Evolutionary conservation across 2,329 filamentous ascomycete species (phyloP).

Genomic region (Colletotrichum sp.): DNA sequence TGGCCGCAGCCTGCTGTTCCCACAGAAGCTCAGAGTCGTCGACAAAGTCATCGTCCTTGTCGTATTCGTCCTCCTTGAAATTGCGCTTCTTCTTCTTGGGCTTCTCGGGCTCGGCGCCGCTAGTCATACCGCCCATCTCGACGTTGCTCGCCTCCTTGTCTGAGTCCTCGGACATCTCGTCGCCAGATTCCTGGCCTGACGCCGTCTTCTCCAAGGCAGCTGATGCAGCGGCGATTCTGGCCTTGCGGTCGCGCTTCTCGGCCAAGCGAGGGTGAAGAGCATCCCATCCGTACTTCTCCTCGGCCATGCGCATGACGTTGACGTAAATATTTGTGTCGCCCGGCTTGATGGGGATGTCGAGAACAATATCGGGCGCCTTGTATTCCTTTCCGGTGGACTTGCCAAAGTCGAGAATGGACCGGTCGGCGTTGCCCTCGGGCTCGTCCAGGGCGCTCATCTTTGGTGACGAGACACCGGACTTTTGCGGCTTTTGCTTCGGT

Average conservation of each 20-base stretch:
- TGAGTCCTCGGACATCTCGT: constrained; percentile 87
- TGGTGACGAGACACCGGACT: constrained; percentile 50
- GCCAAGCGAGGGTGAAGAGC: constrained; percentile 91
- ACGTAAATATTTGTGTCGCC: constrained; percentile 89
- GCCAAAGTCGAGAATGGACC: constrained; percentile 67
- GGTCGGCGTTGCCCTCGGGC: constrained; percentile 34
- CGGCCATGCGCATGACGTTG: constrained; percentile 93
- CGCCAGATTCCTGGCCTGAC: constrained; percentile 70
- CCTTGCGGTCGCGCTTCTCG: constrained; percentile 84
- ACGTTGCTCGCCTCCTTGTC: constrained; percentile 82
- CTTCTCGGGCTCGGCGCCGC: constrained; percentile 67
- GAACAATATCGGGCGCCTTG: constrained; percentile 76
- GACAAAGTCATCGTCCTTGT: constrained; percentile 82
- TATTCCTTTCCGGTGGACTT: constrained; percentile 64
- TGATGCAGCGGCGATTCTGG: constrained; percentile 87
- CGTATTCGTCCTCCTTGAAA: constrained; percentile 82
- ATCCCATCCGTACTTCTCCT: constrained; percentile 93
- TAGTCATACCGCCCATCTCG: constrained; percentile 76
- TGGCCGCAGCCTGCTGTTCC: constrained; percentile 94
- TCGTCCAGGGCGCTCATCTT: constrained; percentile 57
- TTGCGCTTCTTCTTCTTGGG: constrained; percentile 79
- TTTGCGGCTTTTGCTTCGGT: constrained; percentile 51
- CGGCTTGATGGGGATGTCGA: constrained; percentile 76
- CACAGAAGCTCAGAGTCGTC: constrained; percentile 95
- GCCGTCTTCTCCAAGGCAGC: constrained; percentile 81